Conservation (phyloP, 2,329 filamentous ascomycete species). For the Alternaria gansuensis region DNA sequence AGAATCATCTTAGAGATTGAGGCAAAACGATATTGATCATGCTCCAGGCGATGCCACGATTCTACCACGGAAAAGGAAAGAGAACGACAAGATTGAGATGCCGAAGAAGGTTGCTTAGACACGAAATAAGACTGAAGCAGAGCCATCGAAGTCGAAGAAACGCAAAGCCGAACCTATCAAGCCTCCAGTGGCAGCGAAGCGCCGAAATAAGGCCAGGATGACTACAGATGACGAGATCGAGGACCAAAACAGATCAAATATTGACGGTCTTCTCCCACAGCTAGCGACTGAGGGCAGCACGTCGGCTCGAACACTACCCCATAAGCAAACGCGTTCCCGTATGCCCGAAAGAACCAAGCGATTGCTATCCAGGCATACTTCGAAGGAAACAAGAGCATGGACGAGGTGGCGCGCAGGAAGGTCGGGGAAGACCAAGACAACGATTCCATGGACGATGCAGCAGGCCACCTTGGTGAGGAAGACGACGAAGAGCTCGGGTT, state of each 20-base stretch:
- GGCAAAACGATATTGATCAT: neutral
- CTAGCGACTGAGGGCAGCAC: neutral
- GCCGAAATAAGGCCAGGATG: neutral
- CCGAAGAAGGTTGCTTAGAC: neutral
- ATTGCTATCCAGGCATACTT: neutral
- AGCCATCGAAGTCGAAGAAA: neutral
- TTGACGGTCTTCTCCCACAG: neutral
- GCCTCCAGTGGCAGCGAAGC: neutral
- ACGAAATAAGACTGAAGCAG: neutral
- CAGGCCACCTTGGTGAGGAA: neutral
- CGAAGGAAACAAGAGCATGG: neutral
- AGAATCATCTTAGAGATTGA: neutral
- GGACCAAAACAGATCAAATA: neutral
- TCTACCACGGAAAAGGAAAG: neutral
- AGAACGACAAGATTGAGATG: neutral
- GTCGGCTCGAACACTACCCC: neutral
- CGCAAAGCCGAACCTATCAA: neutral
- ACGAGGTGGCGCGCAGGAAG: rapidly evolving
- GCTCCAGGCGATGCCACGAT: neutral
- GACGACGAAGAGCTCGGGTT: neutral
- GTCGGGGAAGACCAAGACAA: neutral
- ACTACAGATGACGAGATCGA: neutral
- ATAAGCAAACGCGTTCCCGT: neutral
- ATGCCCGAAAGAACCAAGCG: neutral
- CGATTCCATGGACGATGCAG: neutral